Conservation (phyloP, 2,329 filamentous ascomycete species). For the Ramularia collo-cygni region DNA sequence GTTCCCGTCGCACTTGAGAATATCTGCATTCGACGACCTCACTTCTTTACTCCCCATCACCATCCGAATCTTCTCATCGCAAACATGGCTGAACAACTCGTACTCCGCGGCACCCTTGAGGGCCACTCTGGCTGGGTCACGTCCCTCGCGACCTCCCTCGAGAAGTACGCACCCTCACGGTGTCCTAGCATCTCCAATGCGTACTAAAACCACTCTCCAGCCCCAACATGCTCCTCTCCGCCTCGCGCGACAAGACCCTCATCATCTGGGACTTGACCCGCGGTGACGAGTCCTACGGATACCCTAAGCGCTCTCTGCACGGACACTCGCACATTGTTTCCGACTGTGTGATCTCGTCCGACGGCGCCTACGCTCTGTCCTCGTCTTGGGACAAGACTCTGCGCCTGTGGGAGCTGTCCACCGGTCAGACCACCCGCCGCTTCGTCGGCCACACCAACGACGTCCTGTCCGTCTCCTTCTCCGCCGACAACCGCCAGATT, state of each 20-base stretch:
- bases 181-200: slow-evolving; percentile 31
- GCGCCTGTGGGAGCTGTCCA: slow-evolving; percentile 97
- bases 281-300: slow-evolving; percentile 95
- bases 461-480: slow-evolving; percentile 99
- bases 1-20: no score
- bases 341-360: slow-evolving; percentile 99
- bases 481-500: slow-evolving; percentile 99
- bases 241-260: slow-evolving; percentile 93
- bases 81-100: slow-evolving; percentile 36
- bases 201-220: slow-evolving; percentile 36
- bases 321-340: slow-evolving; percentile 99
- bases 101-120: slow-evolving; percentile 43
- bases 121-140: slow-evolving; percentile 99
- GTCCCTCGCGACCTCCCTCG: slow-evolving; percentile 93
- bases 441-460: slow-evolving; percentile 99
- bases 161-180: slow-evolving; percentile 61
- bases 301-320: slow-evolving; percentile 97
- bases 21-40: no score
- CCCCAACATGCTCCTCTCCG: slow-evolving; percentile 99
- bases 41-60: no score
- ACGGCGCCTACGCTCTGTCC: slow-evolving; percentile 97
- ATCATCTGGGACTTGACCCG: slow-evolving; percentile 99
- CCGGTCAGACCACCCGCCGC: slow-evolving; percentile 91
- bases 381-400: slow-evolving; percentile 99
- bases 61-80: slow-evolving; percentile 2